Base-by-base conservation (phyloP, 2,329 filamentous ascomycete genomes). In the Scleromitrula shiraiana region DNA sequence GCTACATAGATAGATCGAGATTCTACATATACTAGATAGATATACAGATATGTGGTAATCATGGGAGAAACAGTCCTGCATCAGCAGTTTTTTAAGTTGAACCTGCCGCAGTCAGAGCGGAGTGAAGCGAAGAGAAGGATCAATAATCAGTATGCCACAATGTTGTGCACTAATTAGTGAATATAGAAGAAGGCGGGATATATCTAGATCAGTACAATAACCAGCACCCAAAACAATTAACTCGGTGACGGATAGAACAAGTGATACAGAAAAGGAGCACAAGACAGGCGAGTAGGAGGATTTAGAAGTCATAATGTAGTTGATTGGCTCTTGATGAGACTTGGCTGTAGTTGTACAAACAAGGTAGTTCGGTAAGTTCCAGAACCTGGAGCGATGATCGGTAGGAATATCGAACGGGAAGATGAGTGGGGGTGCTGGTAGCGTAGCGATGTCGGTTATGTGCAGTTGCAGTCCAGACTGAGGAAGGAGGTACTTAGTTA, bases 291-390 rank as follows among this genome's bases (percentile, higher is more conserved):
- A 36, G 32, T 36, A 36, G 32, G 32, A 36, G 17, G 32, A 36
- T 36, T 36, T 15, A 30, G 29, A 30, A 9, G 29, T 14, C 29
- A 30, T 30, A 30, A 5, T 30, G n/a, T n/a, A n/a, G n/a, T n/a
- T n/a, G n/a, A n/a, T n/a, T n/a, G n/a, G n/a, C n/a, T n/a, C n/a
- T n/a, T n/a, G 29, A 30, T 30, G 10, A 20, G 19, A 37, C n/a
- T n/a, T n/a, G 17, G 19, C n/a, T 19, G 41, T 22, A n/a, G 36
- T 14, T 4, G 24, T 26, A 47, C 45, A 7, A 24, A 32, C 37
- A 47, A 29, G 45, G 45, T 20, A 41, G 27, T 35, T 47, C 45
- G 45, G 45, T n/a, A 47, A 24, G 37, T 41, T 46, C 44, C 44
- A 40, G 27, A 40, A 23, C 14, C 15, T 36, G n/a, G 36, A 39